Percentiles rank a stretch among this genome's conserved stretches.
Conservation (phyloP, 495 filamentous ascomycete species). For the Letharia lupina region DNA sequence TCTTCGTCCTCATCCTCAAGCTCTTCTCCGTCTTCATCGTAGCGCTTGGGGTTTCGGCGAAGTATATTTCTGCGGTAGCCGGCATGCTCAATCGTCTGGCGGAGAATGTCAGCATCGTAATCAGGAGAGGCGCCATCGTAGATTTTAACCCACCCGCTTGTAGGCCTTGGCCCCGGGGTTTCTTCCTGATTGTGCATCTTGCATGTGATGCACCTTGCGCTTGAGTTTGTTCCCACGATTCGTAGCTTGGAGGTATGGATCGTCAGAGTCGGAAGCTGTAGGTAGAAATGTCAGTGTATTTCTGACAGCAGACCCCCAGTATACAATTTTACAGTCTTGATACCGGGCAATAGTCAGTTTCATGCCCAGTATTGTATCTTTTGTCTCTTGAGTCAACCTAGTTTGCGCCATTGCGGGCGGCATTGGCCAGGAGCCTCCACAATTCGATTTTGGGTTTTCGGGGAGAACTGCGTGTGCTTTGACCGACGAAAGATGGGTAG, state of each 20-base stretch:
- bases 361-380: constrained; percentile 68
- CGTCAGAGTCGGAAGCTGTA: constrained; percentile 79
- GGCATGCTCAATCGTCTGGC: constrained; percentile 71
- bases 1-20: constrained; percentile 72
- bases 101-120: constrained; percentile 10
- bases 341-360: constrained; percentile 60
- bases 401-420: constrained; percentile 59
- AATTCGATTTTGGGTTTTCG: not conserved
- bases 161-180: constrained; percentile 67
- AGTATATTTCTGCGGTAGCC: constrained; percentile 81
- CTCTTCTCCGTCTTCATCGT: constrained; percentile 83
- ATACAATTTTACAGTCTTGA: constrained; percentile 43
- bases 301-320: not conserved
- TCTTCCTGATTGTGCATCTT: constrained; percentile 63
- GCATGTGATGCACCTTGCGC: constrained; percentile 69
- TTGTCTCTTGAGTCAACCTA: constrained; percentile 61
- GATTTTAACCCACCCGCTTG: constrained; percentile 55
- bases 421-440: constrained; percentile 8
- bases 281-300: constrained; percentile 6
- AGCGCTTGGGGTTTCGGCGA: constrained; percentile 58
- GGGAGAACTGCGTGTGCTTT: not conserved
- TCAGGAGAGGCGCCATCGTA: not conserved
- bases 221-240: constrained; percentile 92
- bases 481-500: not conserved
- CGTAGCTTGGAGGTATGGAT: constrained; percentile 65